Evolutionary conservation across 768 basidiomycete genomes (phyloP).

Genomic region (Hygrocybe coccinea): DNA sequence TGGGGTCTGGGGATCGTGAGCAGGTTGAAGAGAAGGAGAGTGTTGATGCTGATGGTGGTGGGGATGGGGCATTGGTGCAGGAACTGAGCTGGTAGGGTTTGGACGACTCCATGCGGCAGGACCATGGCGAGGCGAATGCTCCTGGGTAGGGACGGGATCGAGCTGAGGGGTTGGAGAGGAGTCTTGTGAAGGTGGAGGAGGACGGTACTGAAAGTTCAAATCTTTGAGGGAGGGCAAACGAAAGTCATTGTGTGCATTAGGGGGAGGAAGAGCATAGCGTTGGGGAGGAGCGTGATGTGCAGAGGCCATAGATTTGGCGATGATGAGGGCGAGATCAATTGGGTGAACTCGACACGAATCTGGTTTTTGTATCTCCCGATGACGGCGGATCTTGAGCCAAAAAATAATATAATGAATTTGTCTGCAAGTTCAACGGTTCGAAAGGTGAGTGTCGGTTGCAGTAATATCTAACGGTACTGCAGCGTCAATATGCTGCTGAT

Average conservation of each 20-base stretch:
- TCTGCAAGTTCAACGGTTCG: neutral
- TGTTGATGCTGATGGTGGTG: slow-evolving; percentile 43
- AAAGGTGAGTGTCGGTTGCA: too few relatives aligned
- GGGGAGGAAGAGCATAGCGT: too few relatives aligned
- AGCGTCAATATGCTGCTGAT: too few relatives aligned
- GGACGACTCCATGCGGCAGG: slow-evolving; percentile 32
- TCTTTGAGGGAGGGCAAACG: slow-evolving; percentile 71
- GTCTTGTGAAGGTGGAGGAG: slow-evolving; percentile 26
- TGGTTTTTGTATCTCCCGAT: slow-evolving; percentile 61
- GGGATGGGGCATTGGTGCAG: slow-evolving; percentile 13
- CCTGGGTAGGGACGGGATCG: slow-evolving; percentile 3
- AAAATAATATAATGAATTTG: neutral
- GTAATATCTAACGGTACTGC: too few relatives aligned
- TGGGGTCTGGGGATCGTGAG: slow-evolving; percentile 9
- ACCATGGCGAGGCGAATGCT: slow-evolving; percentile 17
- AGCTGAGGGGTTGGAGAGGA: slow-evolving; percentile 25
- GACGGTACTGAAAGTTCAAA: slow-evolving; percentile 54
- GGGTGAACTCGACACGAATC: slow-evolving; percentile 30
- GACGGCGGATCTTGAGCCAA: slow-evolving; percentile 49
- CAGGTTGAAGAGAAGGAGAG: slow-evolving; percentile 35
- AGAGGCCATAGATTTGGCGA: slow-evolving; percentile 41
- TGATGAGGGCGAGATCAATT: slow-evolving; percentile 17
- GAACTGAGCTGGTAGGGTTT: slow-evolving; percentile 11
- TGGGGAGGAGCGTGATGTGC: slow-evolving; percentile 42
- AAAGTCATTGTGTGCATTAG: slow-evolving; percentile 25